Base-by-base conservation (phyloP, 441 rosid species). In the Eutrema salsugineum region DNA sequence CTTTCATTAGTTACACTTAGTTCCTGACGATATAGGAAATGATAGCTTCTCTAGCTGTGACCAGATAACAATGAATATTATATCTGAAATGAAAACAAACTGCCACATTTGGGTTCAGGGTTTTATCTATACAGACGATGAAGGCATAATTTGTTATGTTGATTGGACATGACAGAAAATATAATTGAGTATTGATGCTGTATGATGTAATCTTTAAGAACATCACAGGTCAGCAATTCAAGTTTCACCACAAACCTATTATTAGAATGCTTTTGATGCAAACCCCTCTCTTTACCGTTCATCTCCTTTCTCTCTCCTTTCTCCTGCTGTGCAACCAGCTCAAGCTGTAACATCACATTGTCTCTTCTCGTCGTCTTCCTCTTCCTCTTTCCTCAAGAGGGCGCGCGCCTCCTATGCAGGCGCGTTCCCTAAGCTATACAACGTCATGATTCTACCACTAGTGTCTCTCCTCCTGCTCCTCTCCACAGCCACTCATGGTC, bases 201-300 rank as follows among this genome's bases (percentile, higher is more conserved):
- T 67, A 44, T 51, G 27, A 67, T 50, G 68, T 67, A 60, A 74
- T 33, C 50, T 51, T 32, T 51, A 60, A 74, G 50, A 48, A 50
- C 56, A 74, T 59, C 16, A 74, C 78, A 67, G 17, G 56, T 61
- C 63, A 68, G 57, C 73, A 68, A 32, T 53, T 43, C 49, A 75
- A 68, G 73, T 68, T 74, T 68, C 27, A 60, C 64, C 58, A 61
- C 57, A 68, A 61, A 44, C 11, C 78, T 75, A 75, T 24, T 24
- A 11, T 60, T 60, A 30, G 73, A 75, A 68, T 53, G 68, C 14
- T 50, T 67, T 66, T 60, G 19, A 67, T 67, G 58, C 63, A 68
- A 68, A 68, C 51, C 69, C 36, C 67, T 60, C 49, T 74, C 78
- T 67, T 42, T 50, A 73, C 72, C 77, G 58, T 73, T 49, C 72